Evolutionary conservation across 805 yeast species (phyloP), one percentile per base, ranked within the genome.

Genomic region (Tetrapisispora nanseiensis): DNA sequence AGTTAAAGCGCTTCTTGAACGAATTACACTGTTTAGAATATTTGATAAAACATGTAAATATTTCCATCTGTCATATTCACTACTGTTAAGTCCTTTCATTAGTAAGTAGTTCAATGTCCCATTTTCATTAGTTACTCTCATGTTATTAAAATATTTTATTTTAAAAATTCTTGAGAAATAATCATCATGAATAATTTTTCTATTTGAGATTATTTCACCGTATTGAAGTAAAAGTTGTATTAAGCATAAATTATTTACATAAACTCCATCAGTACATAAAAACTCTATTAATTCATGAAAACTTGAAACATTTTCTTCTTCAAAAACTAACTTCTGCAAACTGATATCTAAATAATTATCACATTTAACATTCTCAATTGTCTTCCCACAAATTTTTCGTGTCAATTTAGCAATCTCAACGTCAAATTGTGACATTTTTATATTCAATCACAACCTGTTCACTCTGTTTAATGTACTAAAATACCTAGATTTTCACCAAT

Each of bases 11-110:
- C 43, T 46, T 21, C 43, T 46, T 20, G 50, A 39, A 21, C 43
- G 41, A 7, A 48, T 45, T n/a, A 41, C 38, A n/a, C 24, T 37
- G n/a, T 41, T 33, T 16, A 46, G 39, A 20, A 54, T 35, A 13
- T 38, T 39, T 6, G 46, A 20, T 18, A 55, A 36, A 3, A 52
- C 18, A 9, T 50, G 49, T 28, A 52, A 41, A 39, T 44, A 41
- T 42, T 49, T 52, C 60, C 60, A 55, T 24, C 46, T 44, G 20
- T 46, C 41, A 6, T 32, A 24, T 27, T 46, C 42, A 19, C 42
- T 39, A 16, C 38, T 20, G n/a, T 40, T 35, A 27, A 50, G 18
- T 7, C 54, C 54, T 21, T 42, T 34, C 20, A 39, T 29, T 24
- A 55, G 32, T 12, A 54, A 34, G 19, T 37, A 45, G 3, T 43